Percentiles rank a stretch among this genome's conserved stretches.
Conservation (phyloP, 257 asterid species). For the Solanum habrochaites region DNA sequence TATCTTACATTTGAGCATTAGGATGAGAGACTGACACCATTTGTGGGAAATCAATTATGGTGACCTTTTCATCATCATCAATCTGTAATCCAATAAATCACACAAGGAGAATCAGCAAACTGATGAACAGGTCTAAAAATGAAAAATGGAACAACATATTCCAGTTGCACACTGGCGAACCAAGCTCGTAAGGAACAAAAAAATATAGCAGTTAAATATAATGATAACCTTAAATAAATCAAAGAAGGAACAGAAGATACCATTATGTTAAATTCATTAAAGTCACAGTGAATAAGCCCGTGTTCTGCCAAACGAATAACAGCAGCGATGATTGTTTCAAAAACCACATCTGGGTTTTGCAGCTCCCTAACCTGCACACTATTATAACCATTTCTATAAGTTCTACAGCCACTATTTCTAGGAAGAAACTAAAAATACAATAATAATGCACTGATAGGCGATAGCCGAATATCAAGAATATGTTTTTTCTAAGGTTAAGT, state of each 20-base stretch:
- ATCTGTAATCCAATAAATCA: constrained; percentile 29
- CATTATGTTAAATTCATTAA: constrained; percentile 86
- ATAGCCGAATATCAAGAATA: neutral
- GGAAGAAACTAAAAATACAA: neutral
- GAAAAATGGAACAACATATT: neutral
- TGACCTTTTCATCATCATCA: constrained; percentile 87
- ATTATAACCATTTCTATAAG: constrained; percentile 1
- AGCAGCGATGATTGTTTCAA: constrained; percentile 68
- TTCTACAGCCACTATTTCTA: neutral
- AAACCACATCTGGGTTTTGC: constrained; percentile 64
- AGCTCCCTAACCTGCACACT: constrained; percentile 93
- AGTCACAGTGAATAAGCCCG: constrained; percentile 95
- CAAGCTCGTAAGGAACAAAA: neutral
- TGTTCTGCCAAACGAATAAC: constrained; percentile 91
- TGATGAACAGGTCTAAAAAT: neutral
- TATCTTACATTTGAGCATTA: constrained; percentile 71
- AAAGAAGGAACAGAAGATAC: neutral
- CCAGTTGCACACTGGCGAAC: neutral
- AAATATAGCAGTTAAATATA: neutral
- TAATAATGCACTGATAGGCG: neutral
- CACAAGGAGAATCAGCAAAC: neutral
- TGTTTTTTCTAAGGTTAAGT: neutral
- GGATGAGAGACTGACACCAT: constrained; percentile 94
- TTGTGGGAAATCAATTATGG: constrained; percentile 94
- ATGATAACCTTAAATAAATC: neutral